Conservation (phyloP, 768 basidiomycete species). For the Leccinum ochraceum region DNA sequence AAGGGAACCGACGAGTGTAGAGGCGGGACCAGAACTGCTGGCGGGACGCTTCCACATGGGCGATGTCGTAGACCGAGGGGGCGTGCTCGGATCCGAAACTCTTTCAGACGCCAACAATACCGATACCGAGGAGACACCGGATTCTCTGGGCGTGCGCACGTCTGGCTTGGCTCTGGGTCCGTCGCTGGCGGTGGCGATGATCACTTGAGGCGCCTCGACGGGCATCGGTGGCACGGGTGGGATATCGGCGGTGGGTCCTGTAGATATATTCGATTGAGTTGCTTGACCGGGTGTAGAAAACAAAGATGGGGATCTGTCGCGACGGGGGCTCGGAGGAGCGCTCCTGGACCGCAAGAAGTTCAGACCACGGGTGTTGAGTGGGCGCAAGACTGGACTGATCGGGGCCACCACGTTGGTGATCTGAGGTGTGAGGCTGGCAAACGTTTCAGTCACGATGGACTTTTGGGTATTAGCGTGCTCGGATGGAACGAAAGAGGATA, state of each 20-base stretch:
- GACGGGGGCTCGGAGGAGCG: conserved; percentile 55
- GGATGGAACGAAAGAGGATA: conserved; percentile 42
- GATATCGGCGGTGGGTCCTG: not conserved
- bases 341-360: conserved; percentile 56
- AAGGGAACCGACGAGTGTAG: conserved; percentile 15
- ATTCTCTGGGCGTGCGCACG: not conserved
- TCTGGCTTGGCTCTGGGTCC: conserved; percentile 6
- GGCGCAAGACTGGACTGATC: conserved; percentile 36
- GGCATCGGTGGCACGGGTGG: not conserved
- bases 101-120: not conserved
- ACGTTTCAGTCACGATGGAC: conserved; percentile 26
- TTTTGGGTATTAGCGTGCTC: conserved; percentile 34
- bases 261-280: not conserved
- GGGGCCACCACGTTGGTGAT: conserved; percentile 12
- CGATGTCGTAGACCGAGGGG: not conserved
- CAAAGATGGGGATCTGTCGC: conserved; percentile 9
- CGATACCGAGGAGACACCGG: not conserved
- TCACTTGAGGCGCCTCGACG: not conserved
- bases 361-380: conserved; percentile 47
- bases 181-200: not conserved
- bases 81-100: not conserved
- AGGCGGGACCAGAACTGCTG: conserved; percentile 16
- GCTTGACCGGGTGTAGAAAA: conserved; percentile 8
- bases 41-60: conserved; percentile 17
- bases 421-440: conserved; percentile 8